phyloP scores from a whole-genome alignment of 2,329 filamentous ascomycete genomes.

The Fusarium vanettenii region DNA sequence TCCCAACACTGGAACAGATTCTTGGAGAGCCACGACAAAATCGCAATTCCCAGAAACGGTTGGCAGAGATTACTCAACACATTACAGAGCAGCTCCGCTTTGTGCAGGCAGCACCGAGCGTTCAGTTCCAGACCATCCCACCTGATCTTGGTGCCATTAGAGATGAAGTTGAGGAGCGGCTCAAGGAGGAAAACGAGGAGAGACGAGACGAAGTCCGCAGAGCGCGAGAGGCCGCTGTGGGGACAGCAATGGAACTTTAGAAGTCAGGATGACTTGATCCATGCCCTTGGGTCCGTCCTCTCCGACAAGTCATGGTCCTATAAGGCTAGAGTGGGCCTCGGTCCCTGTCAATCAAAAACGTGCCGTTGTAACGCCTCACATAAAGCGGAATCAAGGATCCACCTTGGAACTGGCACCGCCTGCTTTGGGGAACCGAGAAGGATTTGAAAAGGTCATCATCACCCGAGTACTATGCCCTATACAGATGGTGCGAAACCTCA shows the following conservation, averaged over 20 bases:
- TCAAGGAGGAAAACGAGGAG: conserved; percentile 74
- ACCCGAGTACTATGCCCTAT: conserved; percentile 2
- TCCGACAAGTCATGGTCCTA: background rate
- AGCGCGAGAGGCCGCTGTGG: conserved; percentile 67
- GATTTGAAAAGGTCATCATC: background rate
- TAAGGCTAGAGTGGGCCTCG: conserved; percentile 3
- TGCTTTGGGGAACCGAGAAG: background rate
- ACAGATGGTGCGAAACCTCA: conserved; percentile 1
- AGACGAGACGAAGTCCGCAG: conserved; percentile 65
- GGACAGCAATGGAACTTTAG: conserved; percentile 66
- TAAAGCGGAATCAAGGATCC: conserved; percentile 9
- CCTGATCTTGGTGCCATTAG: conserved; percentile 77
- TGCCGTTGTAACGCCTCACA: background rate
- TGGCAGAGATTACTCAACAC: conserved; percentile 80
- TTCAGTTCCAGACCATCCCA: conserved; percentile 84
- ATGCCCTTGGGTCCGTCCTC: background rate
- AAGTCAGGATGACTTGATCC: background rate
- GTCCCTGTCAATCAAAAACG: conserved; percentile 13
- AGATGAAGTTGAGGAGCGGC: conserved; percentile 74
- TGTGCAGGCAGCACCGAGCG: conserved; percentile 85
- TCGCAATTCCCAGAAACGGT: conserved; percentile 80
- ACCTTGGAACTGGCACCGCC: background rate
- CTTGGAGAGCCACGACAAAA: conserved; percentile 78
- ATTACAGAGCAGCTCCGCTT: conserved; percentile 89
- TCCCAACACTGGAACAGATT: conserved; percentile 84